Evolutionary conservation across 495 filamentous ascomycete species (phyloP).

Genomic region (Monascus purpureus): DNA sequence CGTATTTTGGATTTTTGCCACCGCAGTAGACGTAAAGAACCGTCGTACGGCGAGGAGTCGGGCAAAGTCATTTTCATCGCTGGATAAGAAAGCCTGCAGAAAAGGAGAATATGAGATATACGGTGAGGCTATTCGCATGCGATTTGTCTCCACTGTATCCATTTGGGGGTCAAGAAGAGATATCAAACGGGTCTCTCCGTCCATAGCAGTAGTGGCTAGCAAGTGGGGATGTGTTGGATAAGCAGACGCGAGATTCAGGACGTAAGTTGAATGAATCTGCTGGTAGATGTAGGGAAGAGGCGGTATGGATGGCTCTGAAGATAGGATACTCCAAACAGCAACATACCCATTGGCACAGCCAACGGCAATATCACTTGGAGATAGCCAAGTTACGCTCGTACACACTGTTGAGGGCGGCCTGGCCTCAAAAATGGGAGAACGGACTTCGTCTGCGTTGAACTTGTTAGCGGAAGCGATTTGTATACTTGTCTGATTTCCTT

Average conservation of each 20-base stretch:
- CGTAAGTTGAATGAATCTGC: slow-evolving; percentile 45
- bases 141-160: slow-evolving; percentile 34
- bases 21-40: slow-evolving; percentile 37
- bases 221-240: slow-evolving; percentile 47
- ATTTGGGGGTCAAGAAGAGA: slow-evolving; percentile 36
- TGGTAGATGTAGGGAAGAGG: slow-evolving; percentile 39
- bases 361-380: slow-evolving; percentile 42
- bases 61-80: slow-evolving; percentile 45
- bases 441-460: slow-evolving; percentile 26
- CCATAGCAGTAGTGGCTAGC: slow-evolving; percentile 39
- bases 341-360: slow-evolving; percentile 50
- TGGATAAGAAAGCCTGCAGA: slow-evolving; percentile 36
- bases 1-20: slow-evolving; percentile 20
- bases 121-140: slow-evolving; percentile 34
- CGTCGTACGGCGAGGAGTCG: slow-evolving; percentile 38
- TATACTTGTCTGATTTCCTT: slow-evolving; percentile 2
- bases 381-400: slow-evolving; percentile 50
- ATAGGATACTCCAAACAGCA: slow-evolving; percentile 40
- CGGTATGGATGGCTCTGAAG: slow-evolving; percentile 7
- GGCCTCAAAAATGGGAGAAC: slow-evolving; percentile 39
- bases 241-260: slow-evolving; percentile 39
- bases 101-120: slow-evolving; percentile 43
- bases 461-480: neutral
- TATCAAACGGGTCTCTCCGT: slow-evolving; percentile 44
- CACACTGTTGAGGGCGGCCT: slow-evolving; percentile 35